Percentiles rank a stretch among this genome's conserved stretches.
phyloP scores from a whole-genome alignment of 2,329 filamentous ascomycete genomes.

The Fusarium cyanostomum region DNA sequence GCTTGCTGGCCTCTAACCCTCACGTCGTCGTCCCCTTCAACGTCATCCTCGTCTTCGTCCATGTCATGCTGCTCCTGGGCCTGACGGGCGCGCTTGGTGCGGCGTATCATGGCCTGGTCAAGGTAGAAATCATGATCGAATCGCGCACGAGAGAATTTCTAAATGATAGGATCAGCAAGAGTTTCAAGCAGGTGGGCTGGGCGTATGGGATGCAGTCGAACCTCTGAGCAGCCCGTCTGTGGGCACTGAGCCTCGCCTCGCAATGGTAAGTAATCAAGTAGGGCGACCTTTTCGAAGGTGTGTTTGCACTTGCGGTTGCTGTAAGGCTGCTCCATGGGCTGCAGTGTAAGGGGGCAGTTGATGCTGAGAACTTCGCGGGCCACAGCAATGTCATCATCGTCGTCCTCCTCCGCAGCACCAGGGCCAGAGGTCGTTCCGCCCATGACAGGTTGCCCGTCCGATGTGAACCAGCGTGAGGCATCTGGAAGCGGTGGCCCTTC shows the following conservation, averaged over 20 bases:
- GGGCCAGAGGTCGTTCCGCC: conserved; percentile 30
- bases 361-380: conserved; percentile 70
- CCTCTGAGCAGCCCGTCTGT: conserved; percentile 69
- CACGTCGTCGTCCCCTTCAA: conserved; percentile 39
- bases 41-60: conserved; percentile 41
- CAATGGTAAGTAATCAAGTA: conserved; percentile 64
- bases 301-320: conserved; percentile 75
- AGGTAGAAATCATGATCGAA: conserved; percentile 61
- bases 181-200: background rate
- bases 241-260: conserved; percentile 65
- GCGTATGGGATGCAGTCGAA: conserved; percentile 43
- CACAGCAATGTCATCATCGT: conserved; percentile 75
- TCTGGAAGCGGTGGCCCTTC: conserved; percentile 63
- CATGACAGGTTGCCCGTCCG: conserved; percentile 56
- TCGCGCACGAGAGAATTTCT: conserved; percentile 57
- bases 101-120: conserved; percentile 65
- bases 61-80: conserved; percentile 55
- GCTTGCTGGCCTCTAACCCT: conserved; percentile 38
- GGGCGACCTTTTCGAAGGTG: conserved; percentile 73
- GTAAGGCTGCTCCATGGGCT: conserved; percentile 71
- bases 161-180: background rate
- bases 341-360: conserved; percentile 75
- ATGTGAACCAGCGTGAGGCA: conserved; percentile 63
- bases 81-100: conserved; percentile 64
- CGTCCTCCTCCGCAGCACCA: conserved; percentile 56